Conservation (phyloP, 305 asterid genomes). For the Salvia sclarea region DNA sequence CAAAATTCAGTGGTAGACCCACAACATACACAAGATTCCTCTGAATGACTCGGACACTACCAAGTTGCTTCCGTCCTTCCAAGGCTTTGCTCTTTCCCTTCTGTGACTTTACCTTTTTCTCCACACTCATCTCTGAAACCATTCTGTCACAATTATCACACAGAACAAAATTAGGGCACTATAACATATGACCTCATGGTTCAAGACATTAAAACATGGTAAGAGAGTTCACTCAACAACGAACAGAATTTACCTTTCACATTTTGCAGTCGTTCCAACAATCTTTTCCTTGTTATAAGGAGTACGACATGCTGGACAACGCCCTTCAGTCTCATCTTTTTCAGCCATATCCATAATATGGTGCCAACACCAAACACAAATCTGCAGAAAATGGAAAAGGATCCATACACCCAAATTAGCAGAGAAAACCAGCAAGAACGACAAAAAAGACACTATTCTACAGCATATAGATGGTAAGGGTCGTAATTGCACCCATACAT, state of each 20-base stretch:
- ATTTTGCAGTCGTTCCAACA: conserved; percentile 76
- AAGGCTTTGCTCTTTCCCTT: conserved; percentile 79
- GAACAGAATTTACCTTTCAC: conserved; percentile 62
- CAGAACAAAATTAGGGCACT: conserved; percentile 27
- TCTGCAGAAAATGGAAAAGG: conserved; percentile 45
- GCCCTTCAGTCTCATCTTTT: conserved; percentile 92
- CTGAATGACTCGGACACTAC: conserved; percentile 88
- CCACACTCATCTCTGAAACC: conserved; percentile 73
- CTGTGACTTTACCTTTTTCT: conserved; percentile 68
- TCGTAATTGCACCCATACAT: not conserved
- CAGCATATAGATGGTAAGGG: not conserved
- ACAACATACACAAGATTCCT: conserved; percentile 95
- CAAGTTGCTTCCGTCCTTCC: conserved; percentile 92
- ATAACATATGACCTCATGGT: conserved; percentile 21
- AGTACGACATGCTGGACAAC: conserved; percentile 97
- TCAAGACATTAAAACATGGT: conserved; percentile 2
- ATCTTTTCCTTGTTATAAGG: conserved; percentile 98
- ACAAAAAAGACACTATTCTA: conserved; percentile 6
- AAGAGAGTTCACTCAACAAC: conserved; percentile 23
- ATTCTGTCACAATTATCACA: conserved; percentile 49
- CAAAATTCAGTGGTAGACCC: conserved; percentile 85
- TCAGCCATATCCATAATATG: conserved; percentile 99
- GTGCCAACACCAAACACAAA: conserved; percentile 99
- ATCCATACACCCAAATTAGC: conserved; percentile 18
- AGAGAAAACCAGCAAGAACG: conserved; percentile 10